Percentiles rank a stretch among this genome's conserved stretches.
These are phyloP conservation scores for Ilyonectria mors-panacis DNA, from an alignment of 2,329 filamentous ascomycete species.

Conservation along the genomic window DNA sequence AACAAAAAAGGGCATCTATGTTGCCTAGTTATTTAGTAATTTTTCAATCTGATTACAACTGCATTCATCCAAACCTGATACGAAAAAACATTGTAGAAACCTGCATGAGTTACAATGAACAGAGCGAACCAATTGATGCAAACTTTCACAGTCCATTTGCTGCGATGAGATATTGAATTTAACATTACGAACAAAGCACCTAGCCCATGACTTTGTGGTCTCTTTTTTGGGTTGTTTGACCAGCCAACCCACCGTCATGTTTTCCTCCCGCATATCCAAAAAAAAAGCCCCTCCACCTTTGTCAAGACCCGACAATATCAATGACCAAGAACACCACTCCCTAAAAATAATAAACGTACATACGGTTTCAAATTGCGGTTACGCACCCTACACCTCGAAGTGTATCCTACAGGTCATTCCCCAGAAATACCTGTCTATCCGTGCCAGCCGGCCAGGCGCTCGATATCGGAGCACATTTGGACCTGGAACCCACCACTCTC, in stretches of 20 bases:
- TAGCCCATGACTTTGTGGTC: conserved; percentile 11
- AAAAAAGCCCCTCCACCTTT: conserved; percentile 8
- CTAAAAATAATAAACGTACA: conserved; percentile 18
- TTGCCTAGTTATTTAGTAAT: conserved; percentile 29
- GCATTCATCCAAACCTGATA: background rate
- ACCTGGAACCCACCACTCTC: background rate
- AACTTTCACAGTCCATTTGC: conserved; percentile 14
- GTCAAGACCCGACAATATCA: conserved; percentile 24
- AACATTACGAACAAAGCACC: conserved; percentile 29
- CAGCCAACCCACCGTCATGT: conserved; percentile 11
- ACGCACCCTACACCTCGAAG: conserved; percentile 4
- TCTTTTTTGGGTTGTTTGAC: conserved; percentile 26
- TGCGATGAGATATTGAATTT: conserved; percentile 25
- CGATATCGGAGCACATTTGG: background rate
- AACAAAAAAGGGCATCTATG: conserved; percentile 11
- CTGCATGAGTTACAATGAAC: too few species aligned
- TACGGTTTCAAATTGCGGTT: conserved; percentile 14
- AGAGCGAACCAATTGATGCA: background rate
- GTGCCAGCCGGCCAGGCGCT: background rate
- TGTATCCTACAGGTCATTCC: conserved; percentile 21
- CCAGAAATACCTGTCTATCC: background rate
- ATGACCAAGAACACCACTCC: conserved; percentile 26
- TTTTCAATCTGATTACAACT: conserved; percentile 13
- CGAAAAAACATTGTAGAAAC: too few species aligned
- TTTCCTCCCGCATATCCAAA: conserved; percentile 5